These are phyloP conservation scores for Dactylonectria macrodidyma DNA, from an alignment of 2,329 filamentous ascomycete genomes.

Conservation along the genomic window DNA sequence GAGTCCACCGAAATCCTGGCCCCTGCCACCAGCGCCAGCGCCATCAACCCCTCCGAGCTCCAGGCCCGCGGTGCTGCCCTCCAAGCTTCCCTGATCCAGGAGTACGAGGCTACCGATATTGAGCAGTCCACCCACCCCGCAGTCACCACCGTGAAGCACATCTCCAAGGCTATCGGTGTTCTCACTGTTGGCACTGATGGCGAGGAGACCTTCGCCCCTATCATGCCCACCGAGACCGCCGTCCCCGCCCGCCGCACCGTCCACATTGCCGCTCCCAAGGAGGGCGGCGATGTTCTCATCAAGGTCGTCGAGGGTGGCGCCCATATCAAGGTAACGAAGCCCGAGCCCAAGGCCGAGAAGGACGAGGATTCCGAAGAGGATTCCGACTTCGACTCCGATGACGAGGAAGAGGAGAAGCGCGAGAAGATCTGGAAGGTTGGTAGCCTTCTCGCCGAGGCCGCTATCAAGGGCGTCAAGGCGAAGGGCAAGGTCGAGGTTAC, in stretches of 20 bases:
- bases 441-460: constrained; percentile 86
- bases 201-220: constrained; percentile 81
- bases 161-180: constrained; percentile 90
- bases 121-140: constrained; percentile 96
- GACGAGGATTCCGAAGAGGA: constrained; percentile 77
- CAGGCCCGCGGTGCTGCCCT: constrained; percentile 92
- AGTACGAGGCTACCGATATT: constrained; percentile 94
- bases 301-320: constrained; percentile 90
- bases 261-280: constrained; percentile 81
- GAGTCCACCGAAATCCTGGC: constrained; percentile 84
- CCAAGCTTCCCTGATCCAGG: constrained; percentile 93
- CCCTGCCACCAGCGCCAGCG: constrained; percentile 81
- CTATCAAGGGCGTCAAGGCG: constrained; percentile 87
- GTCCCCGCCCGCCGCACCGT: constrained; percentile 90
- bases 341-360: constrained; percentile 84
- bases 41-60: constrained; percentile 95
- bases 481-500: constrained; percentile 93
- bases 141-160: constrained; percentile 94
- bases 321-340: constrained; percentile 94
- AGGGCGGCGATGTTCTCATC: constrained; percentile 89
- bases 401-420: constrained; percentile 88
- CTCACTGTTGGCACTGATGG: constrained; percentile 74
- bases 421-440: constrained; percentile 95
- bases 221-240: constrained; percentile 89
- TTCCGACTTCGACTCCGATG: constrained; percentile 71